Base-by-base conservation (phyloP, 1,284 basidiomycete genomes). In the Ceratorhiza oryzae-sativae region DNA sequence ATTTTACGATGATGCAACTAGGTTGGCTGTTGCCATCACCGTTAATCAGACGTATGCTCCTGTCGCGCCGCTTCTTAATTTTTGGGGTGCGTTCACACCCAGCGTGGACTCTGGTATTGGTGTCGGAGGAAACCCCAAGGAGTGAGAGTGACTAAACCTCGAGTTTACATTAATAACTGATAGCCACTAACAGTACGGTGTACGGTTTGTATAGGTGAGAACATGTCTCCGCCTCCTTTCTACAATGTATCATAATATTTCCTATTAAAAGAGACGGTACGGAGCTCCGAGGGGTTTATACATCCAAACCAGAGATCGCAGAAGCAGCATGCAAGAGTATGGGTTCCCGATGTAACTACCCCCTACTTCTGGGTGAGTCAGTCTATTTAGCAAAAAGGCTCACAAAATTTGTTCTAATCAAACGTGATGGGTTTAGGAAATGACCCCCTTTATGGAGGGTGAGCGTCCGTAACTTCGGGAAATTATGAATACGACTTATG, bases 21-120 rank as follows among this genome's bases (percentile, higher is more conserved):
- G 85, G 34, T 85, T 94, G 4, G 90, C 89, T 0, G 80, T 84
- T 51, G 91, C 91, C 76, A 85, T 94, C 42, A 88, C 92, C 0
- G 80, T 83, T 15, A 89, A 90, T 76, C 89, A 92, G 74, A 91
- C 92, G 0, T 93, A 93, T 79, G 84, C 87, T 71, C 88, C 90
- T 0, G 92, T 94, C 27, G 84, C 86, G 73, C 89, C 91, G 15
- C 80, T 94, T 41, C 80, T 94, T 72, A 94, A 94, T 77, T 90
- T 94, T 75, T 94, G 90, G 89, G 92, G 87, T 0, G 90, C 90
- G 0, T 94, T 92, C 76, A 84, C 88, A 6, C 88, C 91, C 0
- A 91, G 90, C 77, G 84, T 83, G 72, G 72, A 93, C 91, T 91
- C 89, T 71, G 93, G 93, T 1, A 84, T 94, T 46, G 93, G 93